These are phyloP conservation scores for Grosmannia serpens DNA, from an alignment of 2,329 filamentous ascomycete genomes.

Conservation along the genomic window DNA sequence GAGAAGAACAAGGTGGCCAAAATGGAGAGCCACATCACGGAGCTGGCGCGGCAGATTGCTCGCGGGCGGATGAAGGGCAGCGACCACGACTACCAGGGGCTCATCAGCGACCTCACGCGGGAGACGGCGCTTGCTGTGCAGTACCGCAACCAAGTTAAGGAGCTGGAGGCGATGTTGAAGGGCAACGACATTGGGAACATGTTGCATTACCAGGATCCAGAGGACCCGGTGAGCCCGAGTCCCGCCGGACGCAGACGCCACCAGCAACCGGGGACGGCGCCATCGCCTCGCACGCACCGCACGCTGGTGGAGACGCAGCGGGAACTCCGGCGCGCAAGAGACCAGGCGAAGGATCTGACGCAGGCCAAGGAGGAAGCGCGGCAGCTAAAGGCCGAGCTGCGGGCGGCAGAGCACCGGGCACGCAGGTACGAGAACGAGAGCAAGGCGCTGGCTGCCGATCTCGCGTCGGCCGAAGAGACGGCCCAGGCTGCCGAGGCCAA, in stretches of 20 bases:
- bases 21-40: constrained; percentile 51
- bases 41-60: constrained; percentile 47
- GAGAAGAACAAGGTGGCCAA: constrained; percentile 53
- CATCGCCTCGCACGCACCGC: constrained; percentile 38
- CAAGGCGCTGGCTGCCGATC: constrained; percentile 20
- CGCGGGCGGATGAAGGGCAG: constrained; percentile 23
- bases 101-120: constrained; percentile 42
- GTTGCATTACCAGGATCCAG: constrained; percentile 17
- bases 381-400: constrained; percentile 37
- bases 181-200: constrained; percentile 23
- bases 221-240: constrained; percentile 4
- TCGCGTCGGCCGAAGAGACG: constrained; percentile 17
- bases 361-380: constrained; percentile 42
- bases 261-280: constrained; percentile 21
- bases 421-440: constrained; percentile 25
- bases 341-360: constrained; percentile 40
- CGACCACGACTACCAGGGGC: constrained; percentile 32
- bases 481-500: constrained; percentile 14
- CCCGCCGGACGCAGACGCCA: neutral
- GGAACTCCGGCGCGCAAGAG: constrained; percentile 42
- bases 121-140: constrained; percentile 46
- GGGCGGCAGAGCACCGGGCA: constrained; percentile 32
- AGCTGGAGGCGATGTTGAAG: constrained; percentile 41
- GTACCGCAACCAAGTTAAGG: constrained; percentile 47
- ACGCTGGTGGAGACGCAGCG: constrained; percentile 40